A percentile compares a stretch with the other conserved stretches of the same genome.
phyloP scores from a whole-genome alignment of 2,329 filamentous ascomycete species.

The Triangularia setosa region DNA sequence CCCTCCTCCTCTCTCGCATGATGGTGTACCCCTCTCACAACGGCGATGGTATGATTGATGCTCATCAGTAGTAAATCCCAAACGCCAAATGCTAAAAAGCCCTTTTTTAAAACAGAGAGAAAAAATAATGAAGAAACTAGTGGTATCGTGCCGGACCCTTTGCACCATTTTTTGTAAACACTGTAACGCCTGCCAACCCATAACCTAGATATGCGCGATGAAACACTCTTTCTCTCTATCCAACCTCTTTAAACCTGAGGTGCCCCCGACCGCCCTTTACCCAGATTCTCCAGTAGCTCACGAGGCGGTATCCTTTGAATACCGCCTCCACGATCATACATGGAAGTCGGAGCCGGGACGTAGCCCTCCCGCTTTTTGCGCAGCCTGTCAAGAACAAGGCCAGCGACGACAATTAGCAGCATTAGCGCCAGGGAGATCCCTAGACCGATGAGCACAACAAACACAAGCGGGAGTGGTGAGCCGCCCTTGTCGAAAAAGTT shows the following conservation, averaged over 20 bases:
- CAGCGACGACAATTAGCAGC: constrained; percentile 71
- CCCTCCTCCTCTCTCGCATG: neutral
- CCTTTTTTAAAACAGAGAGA: neutral
- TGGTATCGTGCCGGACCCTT: neutral
- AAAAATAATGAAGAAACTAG: neutral
- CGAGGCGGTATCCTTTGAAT: constrained; percentile 59
- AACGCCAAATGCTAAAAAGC: neutral
- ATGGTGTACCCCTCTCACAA: neutral
- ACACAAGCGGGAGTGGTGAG: constrained; percentile 64
- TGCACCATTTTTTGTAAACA: constrained; percentile 1
- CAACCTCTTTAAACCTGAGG: constrained; percentile 45
- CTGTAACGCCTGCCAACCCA: constrained; percentile 3
- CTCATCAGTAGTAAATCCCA: neutral
- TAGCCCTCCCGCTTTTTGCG: constrained; percentile 78
- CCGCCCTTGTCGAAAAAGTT: constrained; percentile 64
- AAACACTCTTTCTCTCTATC: neutral
- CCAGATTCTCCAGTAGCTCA: constrained; percentile 54
- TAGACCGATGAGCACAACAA: constrained; percentile 76
- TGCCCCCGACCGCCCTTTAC: constrained; percentile 44
- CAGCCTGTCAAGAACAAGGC: constrained; percentile 70
- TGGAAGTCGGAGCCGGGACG: constrained; percentile 66
- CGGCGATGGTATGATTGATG: neutral
- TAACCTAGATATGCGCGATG: neutral
- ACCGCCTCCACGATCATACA: constrained; percentile 56
- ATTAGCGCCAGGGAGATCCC: constrained; percentile 74